These are phyloP conservation scores for Plantago elongata DNA, from an alignment of 257 asterid species.

Conservation along the genomic window DNA sequence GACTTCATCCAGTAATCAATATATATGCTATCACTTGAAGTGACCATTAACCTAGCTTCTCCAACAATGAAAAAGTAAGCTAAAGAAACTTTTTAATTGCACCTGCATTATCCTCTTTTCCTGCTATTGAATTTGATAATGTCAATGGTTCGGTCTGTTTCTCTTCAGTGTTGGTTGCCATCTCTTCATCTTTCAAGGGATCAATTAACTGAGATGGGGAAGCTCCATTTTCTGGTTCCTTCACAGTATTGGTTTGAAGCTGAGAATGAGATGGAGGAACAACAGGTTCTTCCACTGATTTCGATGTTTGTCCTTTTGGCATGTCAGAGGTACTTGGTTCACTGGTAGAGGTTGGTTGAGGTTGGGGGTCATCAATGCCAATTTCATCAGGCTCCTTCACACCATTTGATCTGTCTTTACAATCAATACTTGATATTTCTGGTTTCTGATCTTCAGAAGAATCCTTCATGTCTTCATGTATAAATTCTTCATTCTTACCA, in stretches of 20 bases:
- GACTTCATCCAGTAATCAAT: not conserved
- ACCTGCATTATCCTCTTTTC: slow-evolving; percentile 47
- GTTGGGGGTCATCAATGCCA: slow-evolving; percentile 26
- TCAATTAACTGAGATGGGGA: slow-evolving; percentile 35
- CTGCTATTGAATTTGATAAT: slow-evolving; percentile 34
- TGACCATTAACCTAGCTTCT: slow-evolving; percentile 2
- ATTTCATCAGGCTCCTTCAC: slow-evolving; percentile 34
- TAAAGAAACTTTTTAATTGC: not conserved
- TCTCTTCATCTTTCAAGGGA: slow-evolving; percentile 48
- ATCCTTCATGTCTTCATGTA: slow-evolving; percentile 29
- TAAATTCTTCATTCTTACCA: slow-evolving; percentile 32
- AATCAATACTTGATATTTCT: slow-evolving; percentile 29
- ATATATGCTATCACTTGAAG: slow-evolving; percentile 5
- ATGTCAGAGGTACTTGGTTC: slow-evolving; percentile 36
- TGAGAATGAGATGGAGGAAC: slow-evolving; percentile 42
- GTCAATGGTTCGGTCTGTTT: slow-evolving; percentile 38
- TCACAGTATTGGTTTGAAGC: slow-evolving; percentile 42
- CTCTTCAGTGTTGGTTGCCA: slow-evolving; percentile 35
- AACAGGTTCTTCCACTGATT: slow-evolving; percentile 34
- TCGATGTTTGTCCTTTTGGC: slow-evolving; percentile 32
- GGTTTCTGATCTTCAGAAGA: slow-evolving; percentile 34
- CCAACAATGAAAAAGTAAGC: slow-evolving; percentile 16
- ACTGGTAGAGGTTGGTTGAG: slow-evolving; percentile 26
- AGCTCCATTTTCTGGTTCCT: slow-evolving; percentile 49
- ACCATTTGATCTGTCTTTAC: slow-evolving; percentile 35